A percentile compares a stretch with the other conserved stretches of the same genome.
These are phyloP conservation scores for Colletotrichum horii DNA, from an alignment of 2,329 filamentous ascomycete genomes.

Conservation along the genomic window DNA sequence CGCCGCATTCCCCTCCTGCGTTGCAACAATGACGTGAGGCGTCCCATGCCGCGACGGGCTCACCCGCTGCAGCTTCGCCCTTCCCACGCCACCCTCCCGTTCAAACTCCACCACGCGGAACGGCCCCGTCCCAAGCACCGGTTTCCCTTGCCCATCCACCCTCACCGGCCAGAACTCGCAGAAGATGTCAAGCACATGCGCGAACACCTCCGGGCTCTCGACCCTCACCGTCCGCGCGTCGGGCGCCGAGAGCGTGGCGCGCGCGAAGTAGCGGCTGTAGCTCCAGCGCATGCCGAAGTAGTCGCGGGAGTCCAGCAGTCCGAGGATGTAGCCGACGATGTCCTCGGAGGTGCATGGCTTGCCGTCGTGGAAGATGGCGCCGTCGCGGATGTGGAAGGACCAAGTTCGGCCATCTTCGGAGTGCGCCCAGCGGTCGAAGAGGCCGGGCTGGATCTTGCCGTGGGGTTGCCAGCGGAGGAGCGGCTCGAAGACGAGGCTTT, in stretches of 20 bases:
- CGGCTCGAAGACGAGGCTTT: constrained; percentile 10
- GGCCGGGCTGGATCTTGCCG: not conserved
- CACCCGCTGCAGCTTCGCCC: not conserved
- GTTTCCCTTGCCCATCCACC: not conserved
- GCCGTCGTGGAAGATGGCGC: not conserved
- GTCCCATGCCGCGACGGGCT: not conserved
- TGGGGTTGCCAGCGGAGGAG: not conserved
- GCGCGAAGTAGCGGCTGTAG: constrained; percentile 1
- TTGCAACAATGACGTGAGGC: not conserved
- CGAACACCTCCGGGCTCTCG: not conserved
- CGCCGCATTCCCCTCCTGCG: not conserved
- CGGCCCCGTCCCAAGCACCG: not conserved
- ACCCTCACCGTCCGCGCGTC: not conserved
- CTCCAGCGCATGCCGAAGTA: constrained; percentile 16
- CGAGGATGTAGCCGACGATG: not conserved
- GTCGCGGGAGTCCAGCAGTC: not conserved
- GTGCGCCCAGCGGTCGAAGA: not conserved
- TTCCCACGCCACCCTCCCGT: not conserved
- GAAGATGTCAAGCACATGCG: not conserved
- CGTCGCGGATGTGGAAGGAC: not conserved
- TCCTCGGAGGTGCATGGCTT: not conserved
- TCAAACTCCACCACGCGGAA: constrained; percentile 1
- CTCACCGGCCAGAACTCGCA: constrained; percentile 7
- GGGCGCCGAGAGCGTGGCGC: not conserved
- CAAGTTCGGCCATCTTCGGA: not conserved